Conservation (phyloP, 2,329 filamentous ascomycete species). For the Pestalotiopsis sp. region DNA sequence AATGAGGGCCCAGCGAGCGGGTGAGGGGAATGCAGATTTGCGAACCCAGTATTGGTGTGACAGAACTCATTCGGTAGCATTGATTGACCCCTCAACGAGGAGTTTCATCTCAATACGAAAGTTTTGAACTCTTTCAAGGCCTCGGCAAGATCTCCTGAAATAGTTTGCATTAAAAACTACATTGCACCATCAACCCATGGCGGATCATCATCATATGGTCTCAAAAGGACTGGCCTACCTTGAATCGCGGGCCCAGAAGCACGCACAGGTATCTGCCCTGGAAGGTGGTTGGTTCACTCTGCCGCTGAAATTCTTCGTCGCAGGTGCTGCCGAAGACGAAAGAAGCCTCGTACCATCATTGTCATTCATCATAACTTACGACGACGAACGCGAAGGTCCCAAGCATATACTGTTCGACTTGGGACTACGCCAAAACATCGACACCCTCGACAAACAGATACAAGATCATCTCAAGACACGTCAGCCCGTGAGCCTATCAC, state of each 20-base stretch:
- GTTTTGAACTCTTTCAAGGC: too few relatives aligned
- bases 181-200: background rate
- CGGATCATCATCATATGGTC: background rate
- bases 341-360: background rate
- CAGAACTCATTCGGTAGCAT: background rate
- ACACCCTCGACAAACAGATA: background rate
- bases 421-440: background rate
- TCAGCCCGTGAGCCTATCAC: background rate
- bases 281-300: background rate
- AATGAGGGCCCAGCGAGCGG: too few relatives aligned
- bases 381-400: background rate
- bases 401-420: background rate
- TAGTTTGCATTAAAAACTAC: fast-evolving
- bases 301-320: background rate
- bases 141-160: too few relatives aligned
- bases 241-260: background rate
- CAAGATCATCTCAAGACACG: background rate
- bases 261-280: background rate
- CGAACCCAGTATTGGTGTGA: background rate
- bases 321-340: background rate
- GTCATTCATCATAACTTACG: background rate
- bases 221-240: background rate
- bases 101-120: background rate
- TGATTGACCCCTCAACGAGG: background rate
- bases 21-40: too few relatives aligned